Evolutionary conservation across 2,329 filamentous ascomycete species (phyloP), one percentile per base, ranked within the genome.

Genomic region (Zasmidium angulare): DNA sequence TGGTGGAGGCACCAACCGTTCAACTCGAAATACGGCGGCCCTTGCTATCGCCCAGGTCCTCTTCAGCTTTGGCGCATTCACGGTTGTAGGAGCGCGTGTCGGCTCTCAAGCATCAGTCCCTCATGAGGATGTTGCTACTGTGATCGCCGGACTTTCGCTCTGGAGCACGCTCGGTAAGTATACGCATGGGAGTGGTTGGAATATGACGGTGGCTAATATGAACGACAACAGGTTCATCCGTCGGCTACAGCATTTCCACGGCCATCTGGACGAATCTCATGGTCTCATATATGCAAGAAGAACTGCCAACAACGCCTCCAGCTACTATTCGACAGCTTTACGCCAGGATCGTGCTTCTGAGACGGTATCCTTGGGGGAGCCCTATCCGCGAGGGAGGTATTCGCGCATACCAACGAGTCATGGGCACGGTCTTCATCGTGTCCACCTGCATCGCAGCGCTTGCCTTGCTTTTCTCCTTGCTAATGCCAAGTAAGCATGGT

Each of bases 101-200:
- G 77, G 74, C 6, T 69, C 64, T 2, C 76, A 79, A 57, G 76
- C 75, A 11, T 78, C 77, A 0, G 77, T 79, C 0, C 75, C 77
- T 0, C 77, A 79, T 61, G 71, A 78, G 55, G 76, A 79, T 46
- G 60, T 79, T 51, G 75, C 77, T 1, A 67, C 71, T 0, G 63
- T 75, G 47, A 79, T 79, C 54, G 69, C 75, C 14, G 60, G 76
- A 1, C 63, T 78, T 10, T 71, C 76, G 0, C 65, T 78, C 4
- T 79, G 76, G 77, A 74, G 72, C 4, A 76, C 74, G 1, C 55
- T 79, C 7, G 77, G 75, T 1, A 43, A 43, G 36, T 43, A 7
- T 17, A 7, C 36, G 29, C 7, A 7, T 36, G 29, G 29, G 7
- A 14, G 29, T 36, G 14, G 14, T 7, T 14, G 7, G 29, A 36